Percentiles rank a stretch among this genome's conserved stretches.
These are phyloP conservation scores for Elsinoe ampelina DNA, from an alignment of 2,329 filamentous ascomycete species.

Conservation along the genomic window DNA sequence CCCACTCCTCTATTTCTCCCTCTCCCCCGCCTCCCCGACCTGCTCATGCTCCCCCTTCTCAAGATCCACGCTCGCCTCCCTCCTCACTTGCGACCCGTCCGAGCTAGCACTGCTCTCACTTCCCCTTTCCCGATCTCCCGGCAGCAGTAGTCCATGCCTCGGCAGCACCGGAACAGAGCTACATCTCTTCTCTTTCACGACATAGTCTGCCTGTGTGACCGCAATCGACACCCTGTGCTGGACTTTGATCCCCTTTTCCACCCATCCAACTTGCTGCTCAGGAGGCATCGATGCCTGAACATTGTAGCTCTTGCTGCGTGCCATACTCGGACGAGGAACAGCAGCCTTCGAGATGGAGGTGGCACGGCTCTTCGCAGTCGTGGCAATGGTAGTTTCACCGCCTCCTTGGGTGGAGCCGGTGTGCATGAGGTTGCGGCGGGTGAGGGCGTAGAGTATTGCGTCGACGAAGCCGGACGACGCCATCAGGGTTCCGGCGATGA, in stretches of 20 bases:
- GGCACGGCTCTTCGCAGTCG: neutral
- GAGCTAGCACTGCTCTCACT: neutral
- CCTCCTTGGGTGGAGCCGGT: conserved; percentile 23
- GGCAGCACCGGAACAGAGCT: conserved; percentile 1
- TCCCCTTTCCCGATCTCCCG: neutral
- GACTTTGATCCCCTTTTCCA: neutral
- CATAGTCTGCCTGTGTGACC: neutral
- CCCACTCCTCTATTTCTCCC: neutral
- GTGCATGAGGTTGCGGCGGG: conserved; percentile 46
- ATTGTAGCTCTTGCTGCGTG: neutral
- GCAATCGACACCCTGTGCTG: conserved; percentile 1
- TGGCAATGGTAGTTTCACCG: neutral
- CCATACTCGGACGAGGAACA: neutral
- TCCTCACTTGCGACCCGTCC: neutral
- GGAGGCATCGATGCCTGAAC: neutral
- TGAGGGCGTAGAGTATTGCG: conserved; percentile 49
- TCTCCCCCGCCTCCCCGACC: neutral
- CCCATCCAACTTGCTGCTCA: neutral
- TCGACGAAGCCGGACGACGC: conserved; percentile 52
- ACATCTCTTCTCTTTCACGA: neutral
- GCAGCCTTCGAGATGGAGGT: neutral
- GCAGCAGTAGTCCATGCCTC: neutral
- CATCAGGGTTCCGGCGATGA: conserved; percentile 46
- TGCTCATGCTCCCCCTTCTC: neutral
- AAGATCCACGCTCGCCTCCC: neutral